Percentiles rank a stretch among this genome's conserved stretches.
Conservation (phyloP, 1,284 basidiomycete species). For the Spongispora temasekensis region DNA sequence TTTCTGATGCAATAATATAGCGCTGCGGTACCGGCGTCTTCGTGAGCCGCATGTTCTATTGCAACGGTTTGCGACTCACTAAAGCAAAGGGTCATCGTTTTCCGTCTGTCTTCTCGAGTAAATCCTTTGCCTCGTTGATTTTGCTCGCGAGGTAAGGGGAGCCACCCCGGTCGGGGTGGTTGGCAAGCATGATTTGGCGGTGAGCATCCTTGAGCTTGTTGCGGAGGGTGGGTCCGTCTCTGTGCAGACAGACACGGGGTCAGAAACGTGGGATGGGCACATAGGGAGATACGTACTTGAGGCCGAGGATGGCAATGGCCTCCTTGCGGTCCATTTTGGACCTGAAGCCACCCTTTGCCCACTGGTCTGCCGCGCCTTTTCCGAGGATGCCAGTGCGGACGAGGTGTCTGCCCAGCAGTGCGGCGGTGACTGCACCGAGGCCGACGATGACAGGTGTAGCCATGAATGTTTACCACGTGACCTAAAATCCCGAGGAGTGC, state of each 20-base stretch:
- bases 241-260: conserved; percentile 31
- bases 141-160: conserved; percentile 97
- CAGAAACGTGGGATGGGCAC: conserved; percentile 5
- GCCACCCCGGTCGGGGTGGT: conserved; percentile 96
- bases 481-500: neutral
- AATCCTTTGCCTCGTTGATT: conserved; percentile 91
- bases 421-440: conserved; percentile 78
- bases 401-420: conserved; percentile 73
- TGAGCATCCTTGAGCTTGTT: conserved; percentile 86
- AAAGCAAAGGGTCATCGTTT: conserved; percentile 38
- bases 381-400: conserved; percentile 59
- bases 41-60: neutral
- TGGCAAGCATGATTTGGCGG: conserved; percentile 90
- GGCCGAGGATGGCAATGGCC: conserved; percentile 81
- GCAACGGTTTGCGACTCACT: conserved; percentile 11
- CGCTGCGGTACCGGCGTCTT: neutral
- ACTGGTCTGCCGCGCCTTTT: conserved; percentile 75
- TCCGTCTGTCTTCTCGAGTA: conserved; percentile 72
- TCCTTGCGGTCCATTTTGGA: conserved; percentile 95
- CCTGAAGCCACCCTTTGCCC: conserved; percentile 94
- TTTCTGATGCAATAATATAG: conserved; percentile 14
- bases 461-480: conserved; percentile 42
- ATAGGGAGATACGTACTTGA: conserved; percentile 67
- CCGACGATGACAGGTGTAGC: conserved; percentile 77
- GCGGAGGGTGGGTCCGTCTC: conserved; percentile 75